Conservation (phyloP, 768 basidiomycete species). For the Boletus rubropictus region DNA sequence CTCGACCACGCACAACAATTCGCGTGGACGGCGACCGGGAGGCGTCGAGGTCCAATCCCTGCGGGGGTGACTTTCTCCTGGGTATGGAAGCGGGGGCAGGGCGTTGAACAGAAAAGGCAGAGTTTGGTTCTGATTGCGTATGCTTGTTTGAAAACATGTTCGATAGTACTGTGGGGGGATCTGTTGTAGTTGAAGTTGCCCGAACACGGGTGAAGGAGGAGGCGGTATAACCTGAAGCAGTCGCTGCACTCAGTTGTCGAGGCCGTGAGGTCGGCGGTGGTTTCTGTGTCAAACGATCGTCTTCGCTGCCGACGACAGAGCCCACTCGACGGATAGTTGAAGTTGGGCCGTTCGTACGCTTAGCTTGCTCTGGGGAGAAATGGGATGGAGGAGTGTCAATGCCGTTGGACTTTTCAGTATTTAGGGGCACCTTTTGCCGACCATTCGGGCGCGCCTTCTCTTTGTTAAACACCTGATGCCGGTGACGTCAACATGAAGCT, state of each 20-base stretch:
- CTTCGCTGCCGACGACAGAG: constrained; percentile 64
- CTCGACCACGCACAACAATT: constrained; percentile 49
- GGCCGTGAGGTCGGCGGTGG: constrained; percentile 35
- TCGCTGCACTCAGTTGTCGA: constrained; percentile 44
- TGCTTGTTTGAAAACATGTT: constrained; percentile 22
- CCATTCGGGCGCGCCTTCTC: constrained; percentile 47
- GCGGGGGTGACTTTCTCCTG: constrained; percentile 23
- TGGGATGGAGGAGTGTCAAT: constrained; percentile 11
- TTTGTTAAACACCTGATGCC: constrained; percentile 61
- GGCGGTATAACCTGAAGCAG: constrained; percentile 31
- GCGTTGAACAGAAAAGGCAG: constrained; percentile 26
- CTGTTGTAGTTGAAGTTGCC: constrained; percentile 33
- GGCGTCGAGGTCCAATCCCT: constrained; percentile 26
- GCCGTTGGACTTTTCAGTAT: constrained; percentile 23
- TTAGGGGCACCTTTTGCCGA: constrained; percentile 20
- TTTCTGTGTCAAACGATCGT: constrained; percentile 26
- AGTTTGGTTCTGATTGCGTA: constrained; percentile 26
- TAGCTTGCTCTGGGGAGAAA: constrained; percentile 22
- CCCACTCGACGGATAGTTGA: constrained; percentile 52
- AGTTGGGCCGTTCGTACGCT: constrained; percentile 31
- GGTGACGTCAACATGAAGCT: constrained; percentile 6
- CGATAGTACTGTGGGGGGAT: constrained; percentile 14
- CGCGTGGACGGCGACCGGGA: constrained; percentile 34
- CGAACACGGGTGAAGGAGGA: constrained; percentile 25
- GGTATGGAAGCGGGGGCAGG: constrained; percentile 19